Percentiles rank a stretch among this genome's conserved stretches.
These are phyloP conservation scores for Amniculicola lignicola DNA, from an alignment of 495 filamentous ascomycete genomes.

Conservation along the genomic window DNA sequence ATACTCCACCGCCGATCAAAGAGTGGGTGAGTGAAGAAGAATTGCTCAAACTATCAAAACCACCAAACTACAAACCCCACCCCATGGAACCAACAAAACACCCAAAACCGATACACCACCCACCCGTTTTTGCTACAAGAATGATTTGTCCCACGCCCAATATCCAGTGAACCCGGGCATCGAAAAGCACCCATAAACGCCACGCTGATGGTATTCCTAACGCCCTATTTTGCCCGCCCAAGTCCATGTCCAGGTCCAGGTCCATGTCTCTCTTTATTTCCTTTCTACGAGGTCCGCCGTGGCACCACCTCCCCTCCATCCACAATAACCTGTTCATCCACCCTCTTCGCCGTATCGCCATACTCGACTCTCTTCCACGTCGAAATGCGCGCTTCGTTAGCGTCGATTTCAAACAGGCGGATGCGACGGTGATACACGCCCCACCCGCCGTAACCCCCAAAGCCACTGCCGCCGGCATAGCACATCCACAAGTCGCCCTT, in stretches of 20 bases:
- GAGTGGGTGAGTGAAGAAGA: no score
- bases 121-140: no score
- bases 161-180: no score
- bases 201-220: constrained; percentile 5
- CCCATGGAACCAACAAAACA: no score
- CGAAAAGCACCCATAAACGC: not conserved
- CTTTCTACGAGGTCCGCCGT: not conserved
- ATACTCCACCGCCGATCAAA: no score
- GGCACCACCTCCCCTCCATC: constrained; percentile 66
- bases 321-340: constrained; percentile 87
- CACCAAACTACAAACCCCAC: no score
- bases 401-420: constrained; percentile 88
- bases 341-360: constrained; percentile 64
- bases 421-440: constrained; percentile 78
- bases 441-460: constrained; percentile 93
- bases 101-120: no score
- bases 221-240: no score
- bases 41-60: no score
- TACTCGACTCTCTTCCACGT: constrained; percentile 92
- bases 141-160: no score
- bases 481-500: constrained; percentile 93
- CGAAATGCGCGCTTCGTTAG: constrained; percentile 76
- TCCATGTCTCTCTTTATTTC: not conserved
- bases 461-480: constrained; percentile 83
- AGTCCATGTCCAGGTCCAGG: no score